A percentile compares a stretch with the other conserved stretches of the same genome.
These are phyloP conservation scores for Scutellaria barbata DNA, from an alignment of 257 asterid species.

Conservation along the genomic window DNA sequence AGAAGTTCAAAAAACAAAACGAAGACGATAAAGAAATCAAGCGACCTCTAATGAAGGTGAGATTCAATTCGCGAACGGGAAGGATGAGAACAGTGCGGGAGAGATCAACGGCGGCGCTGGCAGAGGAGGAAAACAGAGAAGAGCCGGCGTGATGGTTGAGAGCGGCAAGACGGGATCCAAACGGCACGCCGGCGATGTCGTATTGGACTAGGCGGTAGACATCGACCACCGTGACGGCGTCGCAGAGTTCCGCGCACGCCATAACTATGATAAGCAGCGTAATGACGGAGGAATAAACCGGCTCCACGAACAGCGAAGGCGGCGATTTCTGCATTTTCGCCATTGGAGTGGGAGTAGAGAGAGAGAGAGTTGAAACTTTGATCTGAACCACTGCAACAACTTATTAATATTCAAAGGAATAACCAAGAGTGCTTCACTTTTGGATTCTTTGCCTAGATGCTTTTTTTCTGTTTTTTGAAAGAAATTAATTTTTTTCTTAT, in stretches of 20 bases:
- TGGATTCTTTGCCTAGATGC: too few relatives aligned
- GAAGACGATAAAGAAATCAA: slow-evolving; percentile 19
- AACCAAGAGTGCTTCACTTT: too few relatives aligned
- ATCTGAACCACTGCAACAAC: slow-evolving; percentile 18
- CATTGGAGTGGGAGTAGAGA: slow-evolving; percentile 36
- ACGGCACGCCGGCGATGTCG: slow-evolving; percentile 85
- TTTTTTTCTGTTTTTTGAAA: too few relatives aligned
- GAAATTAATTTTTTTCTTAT: too few relatives aligned
- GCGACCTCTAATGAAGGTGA: slow-evolving; percentile 73
- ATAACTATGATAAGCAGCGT: slow-evolving; percentile 55
- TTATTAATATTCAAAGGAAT: too few relatives aligned
- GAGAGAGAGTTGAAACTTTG: slow-evolving; percentile 39
- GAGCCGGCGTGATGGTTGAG: slow-evolving; percentile 97
- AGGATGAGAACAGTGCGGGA: slow-evolving; percentile 88
- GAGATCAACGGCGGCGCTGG: slow-evolving; percentile 67
- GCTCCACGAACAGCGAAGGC: slow-evolving; percentile 48
- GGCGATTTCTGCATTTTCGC: slow-evolving; percentile 43
- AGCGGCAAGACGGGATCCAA: slow-evolving; percentile 87
- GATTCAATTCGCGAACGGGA: slow-evolving; percentile 89
- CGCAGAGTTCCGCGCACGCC: slow-evolving; percentile 82
- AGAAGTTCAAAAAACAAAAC: not conserved
- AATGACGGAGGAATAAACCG: slow-evolving; percentile 53
- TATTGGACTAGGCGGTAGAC: slow-evolving; percentile 96
- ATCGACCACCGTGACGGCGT: slow-evolving; percentile 82
- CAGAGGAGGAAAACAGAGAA: slow-evolving; percentile 58